Percentiles rank a stretch among this genome's conserved stretches.
Evolutionary conservation across 225 moss, liverwort and hornwort genomes (phyloP).

Genomic region (Pleurozium schreberi): DNA sequence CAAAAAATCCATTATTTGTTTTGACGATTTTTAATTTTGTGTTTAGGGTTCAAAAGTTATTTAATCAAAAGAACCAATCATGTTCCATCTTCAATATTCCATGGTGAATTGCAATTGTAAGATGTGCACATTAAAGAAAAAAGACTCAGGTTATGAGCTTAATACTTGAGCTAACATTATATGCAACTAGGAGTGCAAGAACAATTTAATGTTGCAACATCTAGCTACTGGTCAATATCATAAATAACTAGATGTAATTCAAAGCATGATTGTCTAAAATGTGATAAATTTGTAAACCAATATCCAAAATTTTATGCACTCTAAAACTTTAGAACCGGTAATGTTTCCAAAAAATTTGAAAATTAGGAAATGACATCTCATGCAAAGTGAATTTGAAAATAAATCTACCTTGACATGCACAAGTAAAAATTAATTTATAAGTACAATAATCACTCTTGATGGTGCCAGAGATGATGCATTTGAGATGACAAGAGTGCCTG

Average conservation of each 20-base stretch:
- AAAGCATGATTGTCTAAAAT: not conserved
- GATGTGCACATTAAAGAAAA: not conserved
- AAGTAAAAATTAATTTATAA: not conserved
- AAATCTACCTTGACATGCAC: fast-evolving
- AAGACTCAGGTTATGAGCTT: not conserved
- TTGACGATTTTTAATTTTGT: not conserved
- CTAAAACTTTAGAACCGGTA: too few relatives aligned
- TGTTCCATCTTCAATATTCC: not conserved
- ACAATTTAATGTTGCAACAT: not conserved
- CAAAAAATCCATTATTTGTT: not conserved
- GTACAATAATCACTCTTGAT: not conserved
- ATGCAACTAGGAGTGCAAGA: not conserved
- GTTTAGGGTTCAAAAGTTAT: not conserved
- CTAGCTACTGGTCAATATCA: not conserved
- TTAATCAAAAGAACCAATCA: not conserved
- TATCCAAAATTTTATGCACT: not conserved
- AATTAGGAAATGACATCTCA: not conserved
- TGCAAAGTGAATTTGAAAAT: not conserved
- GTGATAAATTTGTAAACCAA: not conserved
- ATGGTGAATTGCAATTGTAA: not conserved
- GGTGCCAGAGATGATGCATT: too few relatives aligned
- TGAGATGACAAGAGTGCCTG: too few relatives aligned
- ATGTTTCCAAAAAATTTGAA: not conserved
- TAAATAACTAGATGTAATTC: not conserved
- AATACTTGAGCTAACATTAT: not conserved